phyloP scores from a whole-genome alignment of 2,329 filamentous ascomycete species.

The Paraphaeosphaeria minitans region DNA sequence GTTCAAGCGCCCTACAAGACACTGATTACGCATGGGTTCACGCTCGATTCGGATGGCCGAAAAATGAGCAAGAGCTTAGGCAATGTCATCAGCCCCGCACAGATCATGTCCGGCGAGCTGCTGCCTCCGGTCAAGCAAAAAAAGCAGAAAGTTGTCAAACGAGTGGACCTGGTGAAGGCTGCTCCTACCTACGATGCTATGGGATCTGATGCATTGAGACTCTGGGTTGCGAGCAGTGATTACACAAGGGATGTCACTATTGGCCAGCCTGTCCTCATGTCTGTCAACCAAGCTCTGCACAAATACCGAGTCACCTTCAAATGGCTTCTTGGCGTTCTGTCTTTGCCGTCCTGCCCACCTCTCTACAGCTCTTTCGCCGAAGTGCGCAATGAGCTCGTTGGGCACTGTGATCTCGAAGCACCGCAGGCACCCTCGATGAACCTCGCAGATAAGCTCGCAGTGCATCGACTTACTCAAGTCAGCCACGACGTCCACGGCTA shows the following conservation, averaged over 20 bases:
- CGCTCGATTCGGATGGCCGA: slow-evolving; percentile 83
- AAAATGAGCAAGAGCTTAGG: slow-evolving; percentile 99
- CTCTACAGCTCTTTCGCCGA: slow-evolving; percentile 30
- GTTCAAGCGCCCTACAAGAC: slow-evolving; percentile 76
- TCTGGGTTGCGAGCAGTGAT: slow-evolving; percentile 92
- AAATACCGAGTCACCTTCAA: slow-evolving; percentile 91
- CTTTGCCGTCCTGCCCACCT: slow-evolving; percentile 48
- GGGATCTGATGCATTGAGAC: slow-evolving; percentile 82
- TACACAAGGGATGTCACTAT: slow-evolving; percentile 88
- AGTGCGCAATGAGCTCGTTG: slow-evolving; percentile 20
- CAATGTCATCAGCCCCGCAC: slow-evolving; percentile 78
- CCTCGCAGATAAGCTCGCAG: slow-evolving; percentile 66
- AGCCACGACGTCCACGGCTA: slow-evolving; percentile 68
- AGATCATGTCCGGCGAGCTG: slow-evolving; percentile 85
- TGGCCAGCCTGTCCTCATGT: slow-evolving; percentile 75
- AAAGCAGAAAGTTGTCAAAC: slow-evolving; percentile 57
- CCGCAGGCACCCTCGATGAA: slow-evolving; percentile 9
- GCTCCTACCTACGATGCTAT: slow-evolving; percentile 67
- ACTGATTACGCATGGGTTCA: slow-evolving; percentile 95
- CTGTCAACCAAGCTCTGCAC: slow-evolving; percentile 75
- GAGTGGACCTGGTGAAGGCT: slow-evolving; percentile 39
- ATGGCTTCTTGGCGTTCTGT: slow-evolving; percentile 77
- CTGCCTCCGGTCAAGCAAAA: slow-evolving; percentile 71
- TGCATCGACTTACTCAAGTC: slow-evolving; percentile 72
- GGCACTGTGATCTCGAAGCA: slow-evolving; percentile 10